Base-by-base conservation (phyloP, 805 yeast species). In the Candida boleticola region DNA sequence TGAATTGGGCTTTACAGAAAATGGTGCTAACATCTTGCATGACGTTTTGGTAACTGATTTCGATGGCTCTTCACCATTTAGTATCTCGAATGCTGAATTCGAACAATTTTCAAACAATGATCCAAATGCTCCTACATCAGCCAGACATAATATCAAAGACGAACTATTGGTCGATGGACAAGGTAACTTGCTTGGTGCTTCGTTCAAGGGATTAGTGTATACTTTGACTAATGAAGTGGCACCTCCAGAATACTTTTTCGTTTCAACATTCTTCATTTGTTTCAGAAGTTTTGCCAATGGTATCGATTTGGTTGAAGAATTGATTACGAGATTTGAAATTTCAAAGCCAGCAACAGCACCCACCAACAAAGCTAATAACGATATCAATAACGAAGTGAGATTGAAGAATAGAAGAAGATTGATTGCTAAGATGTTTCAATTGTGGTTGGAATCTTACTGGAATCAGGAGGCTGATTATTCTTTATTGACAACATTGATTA, bases 361-460 rank as follows among this genome's bases (percentile, higher is more conserved):
- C 35, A 3, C 10, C 7, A 17, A 31, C 16, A 13, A 16, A 17
- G 35, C 35, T 14, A 42, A 44, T 3, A 43, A 41, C 5, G 63
- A 63, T 29, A 47, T 57, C 3, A 56, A 60, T 44, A 41, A 45
- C 27, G 69, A 65, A 37, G 56, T 67, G 7, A 60, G 53, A 48
- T 48, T 79, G 30, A 80, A 76, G 52, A 81, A 74, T 48, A 74
- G 93, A 58, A 68, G 92, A 55, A 78, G 80, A 46, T 63, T 84
- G 36, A 80, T 89, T 30, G 79, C 83, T 50, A 79, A 77, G 49
- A 72, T 84, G 59, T 78, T 89, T 56, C 85, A 81, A 58, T 68
- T 79, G 27, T 92, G 99, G 99, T 65, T 92, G 60, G 95, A 89
- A 60, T 83, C 93, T 39, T 89, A 85, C 58, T 92, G 97, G 97